Base-by-base conservation (phyloP, 805 yeast species). In the Sugiyamaella valdiviana region DNA sequence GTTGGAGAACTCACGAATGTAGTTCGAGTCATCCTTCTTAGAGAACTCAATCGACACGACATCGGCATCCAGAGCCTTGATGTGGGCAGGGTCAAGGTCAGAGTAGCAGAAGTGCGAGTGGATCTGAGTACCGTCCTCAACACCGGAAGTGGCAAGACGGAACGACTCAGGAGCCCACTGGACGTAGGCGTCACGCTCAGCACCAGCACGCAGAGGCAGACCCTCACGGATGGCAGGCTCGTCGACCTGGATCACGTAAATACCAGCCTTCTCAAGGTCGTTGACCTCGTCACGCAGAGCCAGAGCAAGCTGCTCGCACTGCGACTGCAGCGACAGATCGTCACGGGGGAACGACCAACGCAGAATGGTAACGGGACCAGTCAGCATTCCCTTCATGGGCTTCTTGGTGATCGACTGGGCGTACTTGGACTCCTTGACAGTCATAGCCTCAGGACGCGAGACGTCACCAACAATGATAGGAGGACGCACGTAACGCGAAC, bases 341-440 rank as follows among this genome's bases (percentile, higher is more conserved):
- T 90, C 91, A 85, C 99, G 88, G 79, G 99, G 99, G 97, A 93
- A 93, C 64, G 99, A 93, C 99, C 99, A 93, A 83, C 99, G 87
- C 73, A 93, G 84, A 76, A 95, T 88, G 70, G 99, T 93, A 66
- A 93, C 93, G 72, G 99, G 99, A 76, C 99, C 99, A 70, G 99
- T 90, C 72, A 93, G 84, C 99, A 93, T 93, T 87, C 99, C 99
- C 82, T 93, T 93, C 82, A 93, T 86, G 70, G 97, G 96, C 79
- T 85, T 86, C 65, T 80, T 74, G 67, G 97, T 89, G 70, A 93
- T 75, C 57, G 96, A 85, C 80, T 93, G 99, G 64, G 99, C 99
- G 76, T 88, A 93, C 67, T 93, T 96, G 56, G 97, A 90, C 80
- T 93, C 99, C 80, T 89, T 91, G 63, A 93, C 98, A 63, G 99